Percentiles rank a stretch among this genome's conserved stretches.
These are phyloP conservation scores for Senecio squalidus DNA, from an alignment of 140 eudicot species.

Conservation along the genomic window DNA sequence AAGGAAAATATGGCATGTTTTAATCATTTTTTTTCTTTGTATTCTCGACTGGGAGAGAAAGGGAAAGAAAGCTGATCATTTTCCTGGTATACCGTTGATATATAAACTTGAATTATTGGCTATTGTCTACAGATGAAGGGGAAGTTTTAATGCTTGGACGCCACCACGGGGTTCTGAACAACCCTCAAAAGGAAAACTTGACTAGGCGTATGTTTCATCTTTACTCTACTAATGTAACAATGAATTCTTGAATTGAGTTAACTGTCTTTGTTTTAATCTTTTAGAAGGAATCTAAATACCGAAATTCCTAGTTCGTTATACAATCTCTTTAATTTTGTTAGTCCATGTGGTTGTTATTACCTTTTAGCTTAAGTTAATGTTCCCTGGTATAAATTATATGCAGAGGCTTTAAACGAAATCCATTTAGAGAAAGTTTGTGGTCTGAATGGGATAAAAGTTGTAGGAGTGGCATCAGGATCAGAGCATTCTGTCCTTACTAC, in stretches of 20 bases:
- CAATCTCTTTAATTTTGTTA: background rate
- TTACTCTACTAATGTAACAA: background rate
- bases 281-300: background rate
- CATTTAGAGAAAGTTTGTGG: conserved; percentile 27
- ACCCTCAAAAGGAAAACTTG: conserved; percentile 24
- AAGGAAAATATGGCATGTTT: no score
- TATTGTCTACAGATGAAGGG: conserved; percentile 47
- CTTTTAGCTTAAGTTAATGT: background rate
- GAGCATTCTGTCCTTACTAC: conserved; percentile 82
- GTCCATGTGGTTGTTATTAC: background rate
- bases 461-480: conserved; percentile 79
- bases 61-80: no score
- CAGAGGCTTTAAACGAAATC: conserved; percentile 28
- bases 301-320: background rate
- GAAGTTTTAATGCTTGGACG: conserved; percentile 58
- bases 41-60: no score
- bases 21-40: no score
- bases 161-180: conserved; percentile 55
- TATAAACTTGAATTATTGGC: background rate
- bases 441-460: conserved; percentile 34
- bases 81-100: no score
- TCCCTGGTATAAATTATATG: background rate
- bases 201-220: conserved; percentile 16
- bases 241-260: background rate
- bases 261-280: background rate